Evolutionary conservation across 306 rosid genomes (phyloP).

Genomic region (Elaeagnus macrophylla): DNA sequence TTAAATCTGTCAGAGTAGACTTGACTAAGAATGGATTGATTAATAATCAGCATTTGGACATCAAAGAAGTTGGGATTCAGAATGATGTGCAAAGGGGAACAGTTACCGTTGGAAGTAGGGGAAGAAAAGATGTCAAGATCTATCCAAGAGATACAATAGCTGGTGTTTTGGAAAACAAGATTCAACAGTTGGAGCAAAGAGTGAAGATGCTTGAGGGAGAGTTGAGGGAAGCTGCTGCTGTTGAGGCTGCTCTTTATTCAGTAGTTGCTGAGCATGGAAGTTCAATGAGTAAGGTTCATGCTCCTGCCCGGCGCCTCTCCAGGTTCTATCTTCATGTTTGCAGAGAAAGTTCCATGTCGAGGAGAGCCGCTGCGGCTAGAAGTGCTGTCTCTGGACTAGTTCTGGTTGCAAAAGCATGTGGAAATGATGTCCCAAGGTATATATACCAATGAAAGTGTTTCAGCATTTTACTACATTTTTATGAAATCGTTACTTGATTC

Average conservation of each 20-base stretch:
- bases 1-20: slow-evolving; percentile 82
- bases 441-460: not conserved
- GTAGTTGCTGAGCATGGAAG: slow-evolving; percentile 98
- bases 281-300: slow-evolving; percentile 90
- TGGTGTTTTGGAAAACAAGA: slow-evolving; percentile 50
- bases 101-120: slow-evolving; percentile 39
- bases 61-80: slow-evolving; percentile 31
- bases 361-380: slow-evolving; percentile 76
- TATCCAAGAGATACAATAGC: slow-evolving; percentile 62
- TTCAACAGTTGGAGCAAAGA: slow-evolving; percentile 64
- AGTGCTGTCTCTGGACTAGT: slow-evolving; percentile 87
- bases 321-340: slow-evolving; percentile 86
- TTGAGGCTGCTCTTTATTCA: slow-evolving; percentile 85
- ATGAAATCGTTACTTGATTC: slow-evolving; percentile 3
- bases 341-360: slow-evolving; percentile 48
- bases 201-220: slow-evolving; percentile 88
- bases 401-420: slow-evolving; percentile 94
- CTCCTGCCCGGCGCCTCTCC: slow-evolving; percentile 95
- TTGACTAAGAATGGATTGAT: slow-evolving; percentile 34
- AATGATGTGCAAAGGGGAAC: slow-evolving; percentile 40
- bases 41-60: slow-evolving; percentile 33
- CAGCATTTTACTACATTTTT: slow-evolving; percentile 7
- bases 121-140: slow-evolving; percentile 59
- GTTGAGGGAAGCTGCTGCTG: slow-evolving; percentile 85
- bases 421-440: slow-evolving; percentile 96